Conservation (phyloP, 2,329 filamentous ascomycete species). For the Alternaria tenuissima region DNA sequence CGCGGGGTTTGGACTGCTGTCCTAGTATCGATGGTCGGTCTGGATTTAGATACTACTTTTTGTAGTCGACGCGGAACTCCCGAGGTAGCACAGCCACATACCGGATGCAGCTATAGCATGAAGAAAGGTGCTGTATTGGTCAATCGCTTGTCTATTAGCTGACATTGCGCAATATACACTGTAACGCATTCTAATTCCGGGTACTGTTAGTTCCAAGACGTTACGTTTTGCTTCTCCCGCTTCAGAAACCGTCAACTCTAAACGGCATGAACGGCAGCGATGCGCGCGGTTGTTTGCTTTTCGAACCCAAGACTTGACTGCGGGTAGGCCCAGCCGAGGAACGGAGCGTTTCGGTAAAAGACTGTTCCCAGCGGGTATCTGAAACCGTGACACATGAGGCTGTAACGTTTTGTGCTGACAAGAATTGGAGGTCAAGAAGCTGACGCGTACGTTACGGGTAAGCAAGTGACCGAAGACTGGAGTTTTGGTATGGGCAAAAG, state of each 20-base stretch:
- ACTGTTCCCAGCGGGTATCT: slow-evolving; percentile 5
- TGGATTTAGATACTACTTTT: neutral
- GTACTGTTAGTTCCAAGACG: neutral
- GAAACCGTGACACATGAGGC: slow-evolving; percentile 6
- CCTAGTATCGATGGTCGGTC: neutral
- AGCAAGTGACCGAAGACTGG: neutral
- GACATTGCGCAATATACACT: too few relatives aligned
- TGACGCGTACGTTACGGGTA: slow-evolving; percentile 13
- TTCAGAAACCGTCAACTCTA: neutral
- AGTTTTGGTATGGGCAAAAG: neutral
- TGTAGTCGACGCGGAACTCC: neutral
- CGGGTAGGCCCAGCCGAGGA: neutral
- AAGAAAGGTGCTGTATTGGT: neutral
- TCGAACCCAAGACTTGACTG: neutral
- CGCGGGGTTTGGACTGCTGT: neutral
- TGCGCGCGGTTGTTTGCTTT: slow-evolving; percentile 5
- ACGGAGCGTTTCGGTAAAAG: neutral
- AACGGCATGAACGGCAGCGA: neutral
- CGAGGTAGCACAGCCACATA: neutral
- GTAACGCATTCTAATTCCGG: neutral
- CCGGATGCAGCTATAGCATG: too few relatives aligned
- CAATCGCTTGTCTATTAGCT: neutral
- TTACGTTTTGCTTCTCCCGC: slow-evolving; percentile 4
- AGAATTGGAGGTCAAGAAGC: slow-evolving; percentile 3
- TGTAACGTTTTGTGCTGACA: slow-evolving; percentile 12